A percentile compares a stretch with the other conserved stretches of the same genome.
phyloP scores from a whole-genome alignment of 176 grass and related monocot genomes.

The Rhipidocladum racemiflorum region DNA sequence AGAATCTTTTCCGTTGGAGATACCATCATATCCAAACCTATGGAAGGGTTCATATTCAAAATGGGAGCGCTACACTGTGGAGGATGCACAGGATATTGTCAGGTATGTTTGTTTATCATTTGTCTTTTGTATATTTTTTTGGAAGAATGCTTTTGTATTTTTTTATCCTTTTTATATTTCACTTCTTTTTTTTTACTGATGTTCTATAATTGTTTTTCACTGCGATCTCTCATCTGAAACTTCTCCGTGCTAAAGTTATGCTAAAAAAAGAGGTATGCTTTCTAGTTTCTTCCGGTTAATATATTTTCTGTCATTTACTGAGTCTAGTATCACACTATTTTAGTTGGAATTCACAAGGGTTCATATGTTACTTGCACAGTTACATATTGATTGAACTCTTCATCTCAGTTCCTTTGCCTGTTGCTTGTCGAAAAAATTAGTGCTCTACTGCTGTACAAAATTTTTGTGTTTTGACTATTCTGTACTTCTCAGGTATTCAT shows the following conservation, averaged over 20 bases:
- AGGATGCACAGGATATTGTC: conserved; percentile 87
- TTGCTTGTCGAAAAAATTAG: not conserved
- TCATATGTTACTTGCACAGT: not conserved
- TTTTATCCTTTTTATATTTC: conserved; percentile 7
- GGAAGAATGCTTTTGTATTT: not conserved
- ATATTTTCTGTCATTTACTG: not conserved
- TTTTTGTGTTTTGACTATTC: conserved; percentile 1
- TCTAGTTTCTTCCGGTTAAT: conserved; percentile 1
- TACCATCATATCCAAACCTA: conserved; percentile 82
- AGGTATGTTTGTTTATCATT: conserved; percentile 49
- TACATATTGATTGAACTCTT: not conserved
- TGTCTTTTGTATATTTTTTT: not conserved
- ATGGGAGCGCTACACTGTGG: conserved; percentile 74
- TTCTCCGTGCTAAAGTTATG: conserved; percentile 63
- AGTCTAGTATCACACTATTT: not conserved
- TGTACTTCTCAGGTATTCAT: conserved; percentile 66
- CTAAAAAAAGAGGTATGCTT: conserved; percentile 83
- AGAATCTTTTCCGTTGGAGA: conserved; percentile 89
- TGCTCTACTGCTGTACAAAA: not conserved
- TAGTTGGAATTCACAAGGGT: not conserved
- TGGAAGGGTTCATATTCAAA: conserved; percentile 90
- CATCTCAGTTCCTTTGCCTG: not conserved
- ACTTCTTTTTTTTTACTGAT: conserved; percentile 23
- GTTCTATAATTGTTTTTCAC: conserved; percentile 35
- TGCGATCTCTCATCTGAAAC: conserved; percentile 21